These are phyloP conservation scores for Aureobasidium sp. DNA, from an alignment of 2,329 filamentous ascomycete genomes.

Conservation along the genomic window DNA sequence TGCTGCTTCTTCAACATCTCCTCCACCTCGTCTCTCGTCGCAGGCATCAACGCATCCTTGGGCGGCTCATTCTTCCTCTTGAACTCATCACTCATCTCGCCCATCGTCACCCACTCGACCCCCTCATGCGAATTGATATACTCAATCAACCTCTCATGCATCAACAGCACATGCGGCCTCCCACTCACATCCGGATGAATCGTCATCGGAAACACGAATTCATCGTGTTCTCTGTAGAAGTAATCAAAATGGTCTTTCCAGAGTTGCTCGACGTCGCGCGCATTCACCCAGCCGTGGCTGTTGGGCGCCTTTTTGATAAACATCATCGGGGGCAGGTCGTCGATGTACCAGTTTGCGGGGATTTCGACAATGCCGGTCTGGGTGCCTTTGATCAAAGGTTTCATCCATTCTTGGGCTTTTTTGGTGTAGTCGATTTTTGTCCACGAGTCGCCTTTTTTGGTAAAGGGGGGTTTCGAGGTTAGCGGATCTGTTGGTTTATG, in stretches of 20 bases:
- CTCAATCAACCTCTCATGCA: slow-evolving; percentile 55
- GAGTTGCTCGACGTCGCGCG: slow-evolving; percentile 54
- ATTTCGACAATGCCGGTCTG: slow-evolving; percentile 57
- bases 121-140: slow-evolving; percentile 57
- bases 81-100: slow-evolving; percentile 63
- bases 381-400: slow-evolving; percentile 51
- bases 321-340: slow-evolving; percentile 57
- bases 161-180: slow-evolving; percentile 61
- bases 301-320: slow-evolving; percentile 60
- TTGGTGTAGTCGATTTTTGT: slow-evolving; percentile 60
- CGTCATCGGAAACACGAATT: slow-evolving; percentile 69
- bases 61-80: slow-evolving; percentile 55
- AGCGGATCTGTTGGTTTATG: too few species aligned
- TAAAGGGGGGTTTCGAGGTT: too few species aligned
- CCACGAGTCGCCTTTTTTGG: slow-evolving; percentile 48
- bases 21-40: slow-evolving; percentile 44
- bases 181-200: slow-evolving; percentile 63
- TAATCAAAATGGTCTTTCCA: slow-evolving; percentile 64
- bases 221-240: slow-evolving; percentile 67
- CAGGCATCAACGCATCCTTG: slow-evolving; percentile 53
- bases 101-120: slow-evolving; percentile 59
- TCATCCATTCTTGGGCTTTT: slow-evolving; percentile 58
- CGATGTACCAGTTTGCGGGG: slow-evolving; percentile 38
- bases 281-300: slow-evolving; percentile 50
- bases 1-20: slow-evolving; percentile 27